A percentile compares a stretch with the other conserved stretches of the same genome.
Evolutionary conservation across 768 basidiomycete species (phyloP).

Genomic region (Leccinum disarticulatum): DNA sequence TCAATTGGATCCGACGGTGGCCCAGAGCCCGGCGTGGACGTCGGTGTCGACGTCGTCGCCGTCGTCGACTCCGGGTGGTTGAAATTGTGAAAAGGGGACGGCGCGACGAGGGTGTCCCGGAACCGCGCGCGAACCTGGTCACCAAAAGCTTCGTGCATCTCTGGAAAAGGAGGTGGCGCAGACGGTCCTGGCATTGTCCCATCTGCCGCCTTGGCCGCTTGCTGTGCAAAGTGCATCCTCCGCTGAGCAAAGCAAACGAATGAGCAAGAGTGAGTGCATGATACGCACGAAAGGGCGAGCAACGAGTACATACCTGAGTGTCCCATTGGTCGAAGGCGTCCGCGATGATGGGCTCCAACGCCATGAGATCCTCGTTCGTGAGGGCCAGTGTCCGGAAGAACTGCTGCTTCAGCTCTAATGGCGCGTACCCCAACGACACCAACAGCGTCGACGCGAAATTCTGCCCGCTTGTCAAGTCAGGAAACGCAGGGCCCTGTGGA

Average conservation of each 20-base stretch:
- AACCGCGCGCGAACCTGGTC: constrained; percentile 61
- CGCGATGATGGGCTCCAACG: constrained; percentile 77
- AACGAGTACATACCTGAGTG: constrained; percentile 51
- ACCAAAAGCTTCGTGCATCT: constrained; percentile 30
- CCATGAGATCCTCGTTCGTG: constrained; percentile 76
- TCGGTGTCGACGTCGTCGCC: constrained; percentile 34
- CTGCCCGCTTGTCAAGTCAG: constrained; percentile 63
- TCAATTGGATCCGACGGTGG: constrained; percentile 35
- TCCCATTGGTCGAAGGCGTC: constrained; percentile 89
- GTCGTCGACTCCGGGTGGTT: constrained; percentile 30
- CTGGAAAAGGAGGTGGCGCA: constrained; percentile 29
- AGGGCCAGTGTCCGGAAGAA: constrained; percentile 69
- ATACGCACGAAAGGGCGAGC: not conserved
- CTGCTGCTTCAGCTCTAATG: constrained; percentile 66
- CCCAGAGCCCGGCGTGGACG: constrained; percentile 36
- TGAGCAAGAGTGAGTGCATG: not conserved
- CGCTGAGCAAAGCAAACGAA: constrained; percentile 34
- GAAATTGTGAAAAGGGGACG: constrained; percentile 54
- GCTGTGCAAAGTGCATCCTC: constrained; percentile 43
- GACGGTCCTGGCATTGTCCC: constrained; percentile 32
- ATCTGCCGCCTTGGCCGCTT: constrained; percentile 33
- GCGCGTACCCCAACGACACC: constrained; percentile 73
- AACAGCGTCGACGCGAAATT: constrained; percentile 78
- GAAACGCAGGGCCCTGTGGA: constrained; percentile 61
- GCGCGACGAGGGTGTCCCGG: constrained; percentile 57